A percentile compares a stretch with the other conserved stretches of the same genome.
Evolutionary conservation across 768 basidiomycete species (phyloP).

Genomic region (Udeniomyces megalosporus): DNA sequence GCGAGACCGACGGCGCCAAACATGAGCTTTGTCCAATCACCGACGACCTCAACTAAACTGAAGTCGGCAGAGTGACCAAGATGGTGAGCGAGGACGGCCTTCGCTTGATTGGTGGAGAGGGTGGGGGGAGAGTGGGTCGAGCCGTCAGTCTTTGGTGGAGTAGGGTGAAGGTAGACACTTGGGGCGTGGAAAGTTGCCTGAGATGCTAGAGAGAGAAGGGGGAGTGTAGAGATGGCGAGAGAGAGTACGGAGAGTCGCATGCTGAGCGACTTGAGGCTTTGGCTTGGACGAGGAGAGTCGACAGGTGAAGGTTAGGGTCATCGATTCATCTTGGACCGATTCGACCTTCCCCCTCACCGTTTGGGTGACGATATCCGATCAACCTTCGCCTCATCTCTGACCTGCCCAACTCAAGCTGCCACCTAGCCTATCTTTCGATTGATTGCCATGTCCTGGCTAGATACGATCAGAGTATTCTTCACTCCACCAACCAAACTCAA

Average conservation of each 20-base stretch:
- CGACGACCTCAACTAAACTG: constrained; percentile 32
- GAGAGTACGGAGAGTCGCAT: background rate
- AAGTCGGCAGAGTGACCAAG: constrained; percentile 56
- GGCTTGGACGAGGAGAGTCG: background rate
- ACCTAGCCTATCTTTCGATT: background rate
- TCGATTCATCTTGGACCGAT: background rate
- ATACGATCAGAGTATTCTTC: background rate
- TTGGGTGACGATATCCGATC: background rate
- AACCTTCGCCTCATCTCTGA: background rate
- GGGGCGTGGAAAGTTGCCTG: constrained; percentile 9
- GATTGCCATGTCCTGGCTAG: background rate
- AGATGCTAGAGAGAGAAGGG: constrained; percentile 3
- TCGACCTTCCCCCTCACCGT: too few relatives aligned
- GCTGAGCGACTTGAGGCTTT: too few relatives aligned
- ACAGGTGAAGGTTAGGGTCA: background rate
- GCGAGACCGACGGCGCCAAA: background rate
- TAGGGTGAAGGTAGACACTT: constrained; percentile 44
- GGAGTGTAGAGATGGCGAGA: constrained; percentile 7
- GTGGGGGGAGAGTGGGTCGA: constrained; percentile 27
- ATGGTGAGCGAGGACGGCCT: constrained; percentile 47
- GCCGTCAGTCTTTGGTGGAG: constrained; percentile 14
- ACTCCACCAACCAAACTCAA: background rate
- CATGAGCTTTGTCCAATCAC: constrained; percentile 16
- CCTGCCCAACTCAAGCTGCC: too few relatives aligned
- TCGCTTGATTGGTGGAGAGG: constrained; percentile 42